Evolutionary conservation across 1,139 yeast species (phyloP).

Genomic region (Magnusiomyces fungicola): DNA sequence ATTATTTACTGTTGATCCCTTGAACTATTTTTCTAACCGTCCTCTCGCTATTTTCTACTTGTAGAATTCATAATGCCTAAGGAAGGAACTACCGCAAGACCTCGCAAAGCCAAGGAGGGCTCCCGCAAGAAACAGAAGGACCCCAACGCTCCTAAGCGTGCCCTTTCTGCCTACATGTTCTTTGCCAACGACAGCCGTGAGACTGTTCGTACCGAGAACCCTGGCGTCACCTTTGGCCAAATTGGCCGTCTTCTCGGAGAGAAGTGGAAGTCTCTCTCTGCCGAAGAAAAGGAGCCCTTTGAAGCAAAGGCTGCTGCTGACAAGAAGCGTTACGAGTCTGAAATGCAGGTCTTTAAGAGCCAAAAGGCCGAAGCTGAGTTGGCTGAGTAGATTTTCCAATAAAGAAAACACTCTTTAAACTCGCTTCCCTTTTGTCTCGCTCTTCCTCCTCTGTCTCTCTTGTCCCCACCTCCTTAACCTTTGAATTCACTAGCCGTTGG

Average conservation of each 20-base stretch:
- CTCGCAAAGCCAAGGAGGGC: constrained; percentile 2
- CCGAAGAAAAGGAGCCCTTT: constrained; percentile 80
- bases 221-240: constrained; percentile 79
- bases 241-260: constrained; percentile 64
- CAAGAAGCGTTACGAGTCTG: constrained; percentile 94
- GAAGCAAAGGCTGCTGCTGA: constrained; percentile 91
- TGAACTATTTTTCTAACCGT: not conserved
- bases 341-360: constrained; percentile 72
- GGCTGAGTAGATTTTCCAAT: too few relatives aligned
- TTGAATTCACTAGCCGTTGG: too few relatives aligned
- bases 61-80: constrained; percentile 23
- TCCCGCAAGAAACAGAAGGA: constrained; percentile 38
- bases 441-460: too few relatives aligned
- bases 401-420: too few relatives aligned
- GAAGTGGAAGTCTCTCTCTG: constrained; percentile 84
- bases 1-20: not conserved
- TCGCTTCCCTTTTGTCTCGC: too few relatives aligned
- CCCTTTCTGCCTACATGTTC: constrained; percentile 97
- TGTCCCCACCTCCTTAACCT: too few relatives aligned
- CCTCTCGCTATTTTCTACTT: not conserved
- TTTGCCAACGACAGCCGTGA: constrained; percentile 97
- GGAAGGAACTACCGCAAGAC: constrained; percentile 23
- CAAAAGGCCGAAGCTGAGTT: constrained; percentile 18
- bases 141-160: constrained; percentile 99
- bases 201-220: constrained; percentile 87